Evolutionary conservation across 768 basidiomycete species (phyloP).

Genomic region (Daedalea quercina): DNA sequence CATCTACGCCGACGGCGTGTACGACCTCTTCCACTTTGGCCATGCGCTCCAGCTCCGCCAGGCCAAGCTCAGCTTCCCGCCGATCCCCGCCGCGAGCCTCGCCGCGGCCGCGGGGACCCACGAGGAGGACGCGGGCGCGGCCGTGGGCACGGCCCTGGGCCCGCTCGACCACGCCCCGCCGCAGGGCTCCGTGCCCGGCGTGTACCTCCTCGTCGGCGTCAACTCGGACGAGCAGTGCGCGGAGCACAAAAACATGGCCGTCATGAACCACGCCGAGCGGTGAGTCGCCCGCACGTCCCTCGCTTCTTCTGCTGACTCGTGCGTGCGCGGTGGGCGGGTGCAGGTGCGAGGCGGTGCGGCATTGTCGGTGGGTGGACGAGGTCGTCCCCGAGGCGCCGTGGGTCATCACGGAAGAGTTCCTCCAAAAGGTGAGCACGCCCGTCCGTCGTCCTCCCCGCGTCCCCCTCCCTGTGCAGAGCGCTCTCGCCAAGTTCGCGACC

Average conservation of each 20-base stretch:
- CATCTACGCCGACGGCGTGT: slow-evolving; percentile 95
- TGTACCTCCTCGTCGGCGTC: slow-evolving; percentile 91
- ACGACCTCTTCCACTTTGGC: slow-evolving; percentile 96
- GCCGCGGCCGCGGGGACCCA: background rate
- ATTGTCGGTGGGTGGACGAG: slow-evolving; percentile 96
- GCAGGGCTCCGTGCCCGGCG: slow-evolving; percentile 39
- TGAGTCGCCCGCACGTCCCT: slow-evolving; percentile 20
- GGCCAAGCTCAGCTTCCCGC: slow-evolving; percentile 82
- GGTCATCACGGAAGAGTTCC: slow-evolving; percentile 76
- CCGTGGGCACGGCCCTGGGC: background rate
- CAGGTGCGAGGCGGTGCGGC: slow-evolving; percentile 85
- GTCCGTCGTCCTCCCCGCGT: background rate
- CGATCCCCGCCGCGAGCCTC: background rate
- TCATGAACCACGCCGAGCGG: slow-evolving; percentile 89
- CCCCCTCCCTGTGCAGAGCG: too few relatives aligned
- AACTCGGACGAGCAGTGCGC: slow-evolving; percentile 81
- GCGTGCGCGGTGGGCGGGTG: background rate
- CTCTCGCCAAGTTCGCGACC: too few relatives aligned
- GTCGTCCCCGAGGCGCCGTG: slow-evolving; percentile 89
- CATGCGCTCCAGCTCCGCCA: slow-evolving; percentile 95
- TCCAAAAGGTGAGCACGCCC: slow-evolving; percentile 43
- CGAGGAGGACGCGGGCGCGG: background rate
- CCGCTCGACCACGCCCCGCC: slow-evolving; percentile 2
- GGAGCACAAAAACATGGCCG: slow-evolving; percentile 70
- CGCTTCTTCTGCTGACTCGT: background rate